These are phyloP conservation scores for Solanum hybrid DNA, from an alignment of 305 asterid species.

Conservation along the genomic window DNA sequence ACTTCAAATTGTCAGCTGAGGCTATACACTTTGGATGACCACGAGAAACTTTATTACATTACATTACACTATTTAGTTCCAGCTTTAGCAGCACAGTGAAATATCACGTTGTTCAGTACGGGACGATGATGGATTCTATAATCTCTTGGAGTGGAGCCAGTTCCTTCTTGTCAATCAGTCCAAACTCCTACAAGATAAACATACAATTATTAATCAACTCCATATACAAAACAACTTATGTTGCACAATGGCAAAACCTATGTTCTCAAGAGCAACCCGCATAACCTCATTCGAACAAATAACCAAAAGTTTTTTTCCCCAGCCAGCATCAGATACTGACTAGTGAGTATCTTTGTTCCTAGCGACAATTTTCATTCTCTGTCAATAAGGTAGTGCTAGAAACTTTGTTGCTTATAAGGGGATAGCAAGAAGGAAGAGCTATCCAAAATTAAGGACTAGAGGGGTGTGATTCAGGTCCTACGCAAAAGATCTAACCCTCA, in stretches of 20 bases:
- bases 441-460: not conserved
- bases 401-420: not conserved
- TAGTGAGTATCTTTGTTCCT: not conserved
- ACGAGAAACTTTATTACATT: not conserved
- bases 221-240: not conserved
- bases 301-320: not conserved
- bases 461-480: not conserved
- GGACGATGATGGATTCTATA: slow-evolving; percentile 72
- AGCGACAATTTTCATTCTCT: not conserved
- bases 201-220: not conserved
- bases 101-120: slow-evolving; percentile 32
- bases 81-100: slow-evolving; percentile 11
- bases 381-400: not conserved
- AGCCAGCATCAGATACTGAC: not conserved
- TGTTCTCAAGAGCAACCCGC: not conserved
- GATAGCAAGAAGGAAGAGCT: not conserved
- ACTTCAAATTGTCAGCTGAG: slow-evolving; percentile 1
- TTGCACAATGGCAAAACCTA: not conserved
- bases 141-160: slow-evolving; percentile 97
- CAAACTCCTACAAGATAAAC: slow-evolving; percentile 62
- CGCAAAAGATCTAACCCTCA: not conserved
- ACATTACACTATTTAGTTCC: not conserved
- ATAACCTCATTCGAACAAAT: not conserved
- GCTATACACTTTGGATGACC: not conserved
- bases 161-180: slow-evolving; percentile 91